Evolutionary conservation across 768 basidiomycete genomes (phyloP).

Genomic region (Phylloporus arenicola): DNA sequence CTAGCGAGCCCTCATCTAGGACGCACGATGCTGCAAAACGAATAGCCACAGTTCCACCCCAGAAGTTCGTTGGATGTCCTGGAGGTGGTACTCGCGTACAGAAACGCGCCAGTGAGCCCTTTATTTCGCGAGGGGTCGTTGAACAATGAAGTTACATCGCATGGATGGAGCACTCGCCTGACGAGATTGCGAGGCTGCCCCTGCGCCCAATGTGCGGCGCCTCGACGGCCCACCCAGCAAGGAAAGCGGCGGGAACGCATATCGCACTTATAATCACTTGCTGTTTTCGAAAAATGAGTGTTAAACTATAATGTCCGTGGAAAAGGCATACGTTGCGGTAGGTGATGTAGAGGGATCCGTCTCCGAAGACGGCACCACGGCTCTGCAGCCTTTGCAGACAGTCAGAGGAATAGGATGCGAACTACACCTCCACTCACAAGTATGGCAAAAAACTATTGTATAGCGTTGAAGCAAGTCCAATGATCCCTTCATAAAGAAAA

Average conservation of each 20-base stretch:
- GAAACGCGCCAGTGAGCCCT: conserved; percentile 73
- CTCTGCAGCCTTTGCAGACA: conserved; percentile 42
- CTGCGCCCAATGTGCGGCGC: conserved; percentile 56
- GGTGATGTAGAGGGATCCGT: conserved; percentile 62
- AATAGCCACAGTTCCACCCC: conserved; percentile 77
- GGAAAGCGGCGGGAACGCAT: conserved; percentile 65
- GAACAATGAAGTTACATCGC: conserved; percentile 21
- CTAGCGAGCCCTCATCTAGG: neutral
- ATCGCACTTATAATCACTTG: conserved; percentile 65
- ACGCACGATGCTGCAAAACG: conserved; percentile 53
- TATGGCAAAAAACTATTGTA: conserved; percentile 52
- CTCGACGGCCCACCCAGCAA: conserved; percentile 71
- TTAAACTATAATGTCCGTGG: conserved; percentile 1
- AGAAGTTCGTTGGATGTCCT: conserved; percentile 61
- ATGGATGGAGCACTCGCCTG: conserved; percentile 41
- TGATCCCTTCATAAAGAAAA: conserved; percentile 44
- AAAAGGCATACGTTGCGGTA: conserved; percentile 56
- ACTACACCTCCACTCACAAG: conserved; percentile 36
- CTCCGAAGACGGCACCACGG: conserved; percentile 63
- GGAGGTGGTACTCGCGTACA: conserved; percentile 59
- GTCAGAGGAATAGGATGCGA: neutral
- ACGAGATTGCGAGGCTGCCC: conserved; percentile 61
- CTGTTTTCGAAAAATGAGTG: conserved; percentile 32
- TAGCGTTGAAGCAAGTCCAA: conserved; percentile 73
- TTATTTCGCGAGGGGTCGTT: conserved; percentile 33